Base-by-base conservation (phyloP, 768 basidiomycete genomes). In the Tulasnella sp. region DNA sequence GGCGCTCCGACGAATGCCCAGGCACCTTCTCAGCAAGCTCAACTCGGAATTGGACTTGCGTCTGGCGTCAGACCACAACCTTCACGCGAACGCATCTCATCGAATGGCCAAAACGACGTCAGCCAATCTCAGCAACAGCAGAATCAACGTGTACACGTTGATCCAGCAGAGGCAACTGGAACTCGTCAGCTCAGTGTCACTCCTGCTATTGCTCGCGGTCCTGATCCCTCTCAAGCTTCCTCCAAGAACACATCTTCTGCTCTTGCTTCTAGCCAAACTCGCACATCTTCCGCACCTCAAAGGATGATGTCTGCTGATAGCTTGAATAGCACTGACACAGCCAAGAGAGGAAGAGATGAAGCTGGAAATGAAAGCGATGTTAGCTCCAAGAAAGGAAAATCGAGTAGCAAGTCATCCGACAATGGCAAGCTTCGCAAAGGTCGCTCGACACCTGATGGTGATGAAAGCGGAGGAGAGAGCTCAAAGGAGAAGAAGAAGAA, bases 131-230 rank as follows among this genome's bases (percentile, higher is more conserved):
- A 57, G 51, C 50, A 53, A 41, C 49, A 51, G 25, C 52, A 45
- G 42, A 44, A 51, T 28, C 39, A 37, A 12, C 47, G 22, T 24
- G 34, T 37, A 27, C 19, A 25, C 20, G 65, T 79, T 53, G 89
- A 90, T 63, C 81, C 81, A 12, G 72, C 75, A 1, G 77, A 83
- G 45, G 75, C 67, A 5, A 75, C 69, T 1, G 90, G 86, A 61
- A 90, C 89, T 5, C 74, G 75, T 48, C 80, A 84, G 57, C 69
- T 90, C 48, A 81, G 78, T 8, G 78, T 76, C 52, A 92, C 88
- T 0, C 90, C 90, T 1, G 69, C 74, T 1, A 77, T 92, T 19
- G 83, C 78, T 9, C 79, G 82, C 13, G 77, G 76, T 15, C 59
- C 61, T 13, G 71, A 65, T 10, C 25, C 31, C 47, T 10, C n/a